These are phyloP conservation scores for Fistulinella prunicolor DNA, from an alignment of 768 basidiomycete genomes.

Conservation along the genomic window DNA sequence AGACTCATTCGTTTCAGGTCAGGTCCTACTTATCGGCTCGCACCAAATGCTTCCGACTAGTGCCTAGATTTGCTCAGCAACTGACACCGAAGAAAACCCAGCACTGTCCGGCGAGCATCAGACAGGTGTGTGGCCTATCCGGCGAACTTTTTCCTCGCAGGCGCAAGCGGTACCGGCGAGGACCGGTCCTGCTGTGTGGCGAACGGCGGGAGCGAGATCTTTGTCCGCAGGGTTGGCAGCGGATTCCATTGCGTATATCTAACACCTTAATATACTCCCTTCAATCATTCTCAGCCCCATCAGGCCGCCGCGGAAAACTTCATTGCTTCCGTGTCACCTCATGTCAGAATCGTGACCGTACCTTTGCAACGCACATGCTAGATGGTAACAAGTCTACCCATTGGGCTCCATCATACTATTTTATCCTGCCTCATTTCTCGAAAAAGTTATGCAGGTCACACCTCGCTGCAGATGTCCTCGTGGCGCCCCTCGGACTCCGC, in stretches of 20 bases:
- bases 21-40: no score
- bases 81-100: neutral
- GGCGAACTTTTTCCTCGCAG: constrained; percentile 8
- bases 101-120: neutral
- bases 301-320: neutral
- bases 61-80: neutral
- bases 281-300: neutral
- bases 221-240: neutral
- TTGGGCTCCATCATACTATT: neutral
- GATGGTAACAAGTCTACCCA: constrained; percentile 1
- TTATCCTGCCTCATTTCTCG: neutral
- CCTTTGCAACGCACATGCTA: neutral
- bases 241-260: no score
- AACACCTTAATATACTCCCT: neutral
- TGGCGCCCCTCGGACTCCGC: constrained; percentile 6
- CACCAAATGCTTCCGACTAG: neutral
- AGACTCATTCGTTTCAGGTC: no score
- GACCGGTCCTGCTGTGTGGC: constrained; percentile 8
- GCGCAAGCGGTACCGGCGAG: constrained; percentile 7
- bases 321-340: neutral
- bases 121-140: neutral
- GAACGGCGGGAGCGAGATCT: neutral
- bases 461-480: neutral
- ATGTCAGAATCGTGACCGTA: neutral
- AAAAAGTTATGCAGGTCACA: neutral